Conservation (phyloP, 257 asterid genomes). For the Handroanthus guayacan region DNA sequence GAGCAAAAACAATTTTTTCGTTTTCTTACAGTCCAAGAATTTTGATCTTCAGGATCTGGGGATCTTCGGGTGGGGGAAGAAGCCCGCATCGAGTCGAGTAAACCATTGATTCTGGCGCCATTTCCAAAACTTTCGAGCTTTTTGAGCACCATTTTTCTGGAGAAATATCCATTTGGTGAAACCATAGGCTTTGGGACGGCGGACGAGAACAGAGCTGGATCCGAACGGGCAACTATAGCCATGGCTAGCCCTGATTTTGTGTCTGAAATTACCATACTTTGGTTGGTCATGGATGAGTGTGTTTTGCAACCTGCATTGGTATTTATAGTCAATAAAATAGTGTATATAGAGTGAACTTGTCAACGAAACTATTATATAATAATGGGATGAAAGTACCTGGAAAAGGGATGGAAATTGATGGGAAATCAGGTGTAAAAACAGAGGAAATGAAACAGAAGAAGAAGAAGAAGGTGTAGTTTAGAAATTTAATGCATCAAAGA, state of each 20-base stretch:
- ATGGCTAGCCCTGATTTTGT: slow-evolving; percentile 40
- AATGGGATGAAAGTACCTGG: slow-evolving; percentile 40
- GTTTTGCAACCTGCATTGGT: slow-evolving; percentile 38
- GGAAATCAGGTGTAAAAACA: slow-evolving; percentile 33
- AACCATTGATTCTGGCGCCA: slow-evolving; percentile 48
- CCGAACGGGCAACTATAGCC: slow-evolving; percentile 45
- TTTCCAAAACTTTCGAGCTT: slow-evolving; percentile 45
- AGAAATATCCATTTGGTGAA: slow-evolving; percentile 39
- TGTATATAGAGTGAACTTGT: background rate
- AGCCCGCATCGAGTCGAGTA: slow-evolving; percentile 76
- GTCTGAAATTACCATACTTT: slow-evolving; percentile 51
- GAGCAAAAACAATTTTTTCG: background rate
- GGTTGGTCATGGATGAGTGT: slow-evolving; percentile 48
- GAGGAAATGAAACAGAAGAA: background rate
- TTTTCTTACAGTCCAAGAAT: slow-evolving; percentile 65
- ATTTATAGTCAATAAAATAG: slow-evolving; percentile 9
- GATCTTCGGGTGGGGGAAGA: slow-evolving; percentile 71
- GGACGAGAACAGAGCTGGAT: slow-evolving; percentile 33
- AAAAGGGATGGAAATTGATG: slow-evolving; percentile 32
- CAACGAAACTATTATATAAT: background rate
- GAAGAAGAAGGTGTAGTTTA: background rate
- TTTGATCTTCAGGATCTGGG: slow-evolving; percentile 46
- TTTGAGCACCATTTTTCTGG: slow-evolving; percentile 41
- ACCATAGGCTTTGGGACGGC: slow-evolving; percentile 28
- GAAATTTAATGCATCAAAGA: background rate